Percentiles rank a stretch among this genome's conserved stretches.
Conservation (phyloP, 352 stramenopile species). For the Pythium dissimile region DNA sequence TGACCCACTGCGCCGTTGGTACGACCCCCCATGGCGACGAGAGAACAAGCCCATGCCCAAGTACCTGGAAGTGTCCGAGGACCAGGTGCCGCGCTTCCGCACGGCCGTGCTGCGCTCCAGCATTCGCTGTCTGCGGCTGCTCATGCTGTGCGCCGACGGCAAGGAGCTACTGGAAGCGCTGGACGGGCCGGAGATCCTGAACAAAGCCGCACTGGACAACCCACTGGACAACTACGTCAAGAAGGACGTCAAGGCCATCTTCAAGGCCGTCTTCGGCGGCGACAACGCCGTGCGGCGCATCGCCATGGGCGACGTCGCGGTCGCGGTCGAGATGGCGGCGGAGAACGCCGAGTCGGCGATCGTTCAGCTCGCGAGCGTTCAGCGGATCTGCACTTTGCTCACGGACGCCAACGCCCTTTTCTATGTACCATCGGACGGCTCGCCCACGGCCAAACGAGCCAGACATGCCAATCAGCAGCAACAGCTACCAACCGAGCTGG, state of each 20-base stretch:
- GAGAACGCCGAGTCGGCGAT: conserved; percentile 58
- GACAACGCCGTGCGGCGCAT: conserved; percentile 70
- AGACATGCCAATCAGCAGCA: not conserved
- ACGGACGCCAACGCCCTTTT: conserved; percentile 26
- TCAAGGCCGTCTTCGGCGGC: conserved; percentile 59
- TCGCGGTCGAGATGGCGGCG: conserved; percentile 59
- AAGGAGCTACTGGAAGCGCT: conserved; percentile 38
- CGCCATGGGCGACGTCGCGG: conserved; percentile 42
- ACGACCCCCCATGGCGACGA: conserved; percentile 53
- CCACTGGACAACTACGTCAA: conserved; percentile 69
- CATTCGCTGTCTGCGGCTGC: conserved; percentile 58
- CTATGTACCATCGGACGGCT: conserved; percentile 17
- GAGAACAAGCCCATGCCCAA: conserved; percentile 38
- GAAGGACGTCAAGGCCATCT: conserved; percentile 75
- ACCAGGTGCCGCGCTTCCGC: conserved; percentile 52
- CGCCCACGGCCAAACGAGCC: not conserved
- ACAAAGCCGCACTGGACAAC: conserved; percentile 50
- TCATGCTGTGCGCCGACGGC: conserved; percentile 56
- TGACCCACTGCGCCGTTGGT: conserved; percentile 50
- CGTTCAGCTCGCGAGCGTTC: conserved; percentile 51
- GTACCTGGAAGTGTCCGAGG: conserved; percentile 36
- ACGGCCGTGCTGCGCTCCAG: conserved; percentile 45
- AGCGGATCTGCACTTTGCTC: conserved; percentile 51
- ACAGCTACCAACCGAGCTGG: not conserved
- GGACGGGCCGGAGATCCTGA: conserved; percentile 41